phyloP scores from a whole-genome alignment of 2,329 filamentous ascomycete genomes.

The Penicillium sp. region DNA sequence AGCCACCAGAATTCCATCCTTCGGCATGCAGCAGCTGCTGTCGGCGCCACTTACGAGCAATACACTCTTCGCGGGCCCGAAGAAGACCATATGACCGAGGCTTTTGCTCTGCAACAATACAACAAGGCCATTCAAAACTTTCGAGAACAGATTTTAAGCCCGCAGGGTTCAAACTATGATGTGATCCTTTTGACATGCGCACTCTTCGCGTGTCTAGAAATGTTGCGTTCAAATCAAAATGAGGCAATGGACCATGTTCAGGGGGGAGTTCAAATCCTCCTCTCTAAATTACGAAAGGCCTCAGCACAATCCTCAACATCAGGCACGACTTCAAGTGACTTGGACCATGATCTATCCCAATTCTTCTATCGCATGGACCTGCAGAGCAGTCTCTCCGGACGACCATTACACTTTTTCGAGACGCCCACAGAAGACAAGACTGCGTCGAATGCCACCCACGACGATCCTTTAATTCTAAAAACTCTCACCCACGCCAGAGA shows the following conservation, averaged over 20 bases:
- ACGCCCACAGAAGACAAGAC: slow-evolving; percentile 3
- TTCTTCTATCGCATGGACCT: slow-evolving; percentile 26
- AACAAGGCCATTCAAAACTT: slow-evolving; percentile 52
- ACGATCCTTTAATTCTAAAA: slow-evolving; percentile 3
- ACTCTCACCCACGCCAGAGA: slow-evolving; percentile 18
- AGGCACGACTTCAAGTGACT: background rate
- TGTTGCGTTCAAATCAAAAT: slow-evolving; percentile 19
- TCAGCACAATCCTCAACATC: background rate
- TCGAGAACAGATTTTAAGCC: slow-evolving; percentile 33
- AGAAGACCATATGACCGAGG: slow-evolving; percentile 14
- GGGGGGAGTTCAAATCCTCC: slow-evolving; percentile 25
- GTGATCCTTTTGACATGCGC: slow-evolving; percentile 25
- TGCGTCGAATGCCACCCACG: background rate
- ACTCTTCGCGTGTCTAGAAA: slow-evolving; percentile 29
- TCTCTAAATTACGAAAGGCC: slow-evolving; percentile 3
- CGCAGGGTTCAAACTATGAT: slow-evolving; percentile 6
- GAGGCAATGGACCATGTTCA: slow-evolving; percentile 27
- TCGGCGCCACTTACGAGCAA: slow-evolving; percentile 54
- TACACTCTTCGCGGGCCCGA: background rate
- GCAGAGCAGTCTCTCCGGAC: slow-evolving; percentile 25
- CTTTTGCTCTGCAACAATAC: slow-evolving; percentile 53
- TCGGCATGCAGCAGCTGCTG: slow-evolving; percentile 55
- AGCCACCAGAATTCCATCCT: slow-evolving; percentile 53
- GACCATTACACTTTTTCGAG: slow-evolving; percentile 2
- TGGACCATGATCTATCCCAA: slow-evolving; percentile 26